Base-by-base conservation (phyloP, 495 filamentous ascomycete genomes). In the Penicillium subrubescens region DNA sequence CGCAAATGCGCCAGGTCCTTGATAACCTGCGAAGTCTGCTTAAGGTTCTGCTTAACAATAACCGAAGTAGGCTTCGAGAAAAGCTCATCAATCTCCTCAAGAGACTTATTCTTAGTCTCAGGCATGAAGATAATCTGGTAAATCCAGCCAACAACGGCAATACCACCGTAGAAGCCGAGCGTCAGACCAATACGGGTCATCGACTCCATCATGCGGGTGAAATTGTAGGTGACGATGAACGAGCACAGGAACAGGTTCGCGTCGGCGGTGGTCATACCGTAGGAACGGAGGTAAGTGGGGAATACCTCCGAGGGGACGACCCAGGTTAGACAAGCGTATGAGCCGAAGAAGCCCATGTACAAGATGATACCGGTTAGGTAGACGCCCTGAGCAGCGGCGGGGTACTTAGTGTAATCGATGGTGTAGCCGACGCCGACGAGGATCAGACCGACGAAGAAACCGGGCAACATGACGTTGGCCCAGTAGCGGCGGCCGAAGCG, bases 221-320 rank as follows among this genome's bases (percentile, higher is more conserved):
- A 89, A 76, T 86, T 87, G 73, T 88, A 88, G 17, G 86, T 88
- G 25, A 87, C 85, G 66, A 88, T 84, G 74, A 87, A 87, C 50
- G 83, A 85, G 70, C 78, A 84, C 57, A 87, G 76, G 80, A 87
- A 87, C 31, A 87, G 74, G 58, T 79, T 82, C 7, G 81, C 84
- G 60, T 85, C 82, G 11, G 81, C 80, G 23, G 79, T 83, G 41
- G 83, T 84, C 85, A 88, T 87, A 21, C 86, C 86, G 74, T 87
- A 87, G 23, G 71, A 75, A 56, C 85, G 85, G 4, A 87, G 82
- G 68, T 88, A 86, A 1, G 84, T 87, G 0, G 85, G 85, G 76
- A 86, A 87, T 39, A 86, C 84, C 67, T 88, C 84, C 0, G 83
- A 75, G 19, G 86, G 84, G 15, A 87, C 76, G 53, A 88, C 86